These are phyloP conservation scores for Hibiscus trionum DNA, from an alignment of 345 rosid genomes.

Conservation along the genomic window DNA sequence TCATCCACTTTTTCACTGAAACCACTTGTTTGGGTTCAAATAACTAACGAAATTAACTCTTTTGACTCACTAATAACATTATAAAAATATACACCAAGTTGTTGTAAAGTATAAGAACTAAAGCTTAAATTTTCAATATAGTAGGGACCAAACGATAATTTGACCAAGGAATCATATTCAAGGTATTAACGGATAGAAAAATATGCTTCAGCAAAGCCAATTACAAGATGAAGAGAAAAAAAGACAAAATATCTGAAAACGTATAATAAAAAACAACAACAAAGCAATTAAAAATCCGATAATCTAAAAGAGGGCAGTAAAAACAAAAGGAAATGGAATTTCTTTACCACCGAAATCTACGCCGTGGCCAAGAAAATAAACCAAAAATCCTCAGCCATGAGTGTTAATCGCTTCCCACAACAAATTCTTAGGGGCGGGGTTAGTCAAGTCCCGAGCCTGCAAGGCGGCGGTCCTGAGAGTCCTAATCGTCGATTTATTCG, in stretches of 20 bases:
- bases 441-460: conserved; percentile 62
- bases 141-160: no score
- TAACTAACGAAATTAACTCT: no score
- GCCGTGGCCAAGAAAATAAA: not conserved
- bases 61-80: no score
- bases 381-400: conserved; percentile 49
- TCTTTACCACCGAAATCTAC: not conserved
- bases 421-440: conserved; percentile 59
- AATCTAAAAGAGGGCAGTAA: not conserved
- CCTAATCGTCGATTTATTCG: conserved; percentile 60
- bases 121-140: no score
- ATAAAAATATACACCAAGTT: no score
- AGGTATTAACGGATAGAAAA: no score
- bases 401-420: conserved; percentile 89
- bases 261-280: not conserved
- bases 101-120: no score
- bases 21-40: no score
- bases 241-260: not conserved
- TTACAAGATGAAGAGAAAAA: no score
- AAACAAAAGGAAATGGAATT: not conserved
- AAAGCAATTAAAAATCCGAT: not conserved
- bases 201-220: no score
- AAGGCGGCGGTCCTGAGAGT: conserved; percentile 62
- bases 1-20: no score
- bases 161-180: no score